Base-by-base conservation (phyloP, 2,329 filamentous ascomycete genomes). In the Calonectria pseudoturangicola region DNA sequence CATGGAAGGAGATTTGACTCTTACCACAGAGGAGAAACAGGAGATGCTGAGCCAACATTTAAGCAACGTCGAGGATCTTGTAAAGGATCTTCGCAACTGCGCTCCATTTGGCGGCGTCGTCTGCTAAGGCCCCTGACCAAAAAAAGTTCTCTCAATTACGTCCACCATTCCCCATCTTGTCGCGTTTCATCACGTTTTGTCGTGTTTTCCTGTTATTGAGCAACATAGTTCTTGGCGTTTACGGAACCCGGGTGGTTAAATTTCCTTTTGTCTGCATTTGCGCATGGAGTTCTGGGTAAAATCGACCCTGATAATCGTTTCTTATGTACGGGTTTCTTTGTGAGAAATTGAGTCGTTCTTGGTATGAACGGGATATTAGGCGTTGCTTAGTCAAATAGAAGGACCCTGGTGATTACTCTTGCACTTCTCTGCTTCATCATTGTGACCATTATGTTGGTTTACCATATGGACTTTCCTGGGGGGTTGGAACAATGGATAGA, bases 21-120 rank as follows among this genome's bases (percentile, higher is more conserved):
- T 92, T 72, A 91, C 89, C 9, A 95, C 94, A 13, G 92, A 93
- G 76, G 94, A 97, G 83, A 98, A 98, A 86, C 94, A 97, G 85
- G 89, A 88, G 64, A 85, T 97, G 83, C 86, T 98, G 47, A 94
- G 93, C 51, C 89, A 91, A 76, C 94, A 97, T 83, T 87, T 98
- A 80, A 93, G 89, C 83, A 97, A 94, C 80, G 94, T 97, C 30
- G 94, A 96, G 74, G 94, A 96, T 78, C 88, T 98, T 72, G 94
- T 98, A 67, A 92, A 94, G 82, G 95, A 98, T 83, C 85, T 98
- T 78, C 92, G 93, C 76, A 94, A 94, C 82, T 94, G 92, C 76
- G 92, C 93, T 58, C 93, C 95, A 0, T 95, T 95, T 85, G 92
- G 92, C 7, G 89, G 92, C 7, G 89, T 88, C 7, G 84, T 91